Base-by-base conservation (phyloP, 2,329 filamentous ascomycete species). In the Aspergillus novoparasiticus region DNA sequence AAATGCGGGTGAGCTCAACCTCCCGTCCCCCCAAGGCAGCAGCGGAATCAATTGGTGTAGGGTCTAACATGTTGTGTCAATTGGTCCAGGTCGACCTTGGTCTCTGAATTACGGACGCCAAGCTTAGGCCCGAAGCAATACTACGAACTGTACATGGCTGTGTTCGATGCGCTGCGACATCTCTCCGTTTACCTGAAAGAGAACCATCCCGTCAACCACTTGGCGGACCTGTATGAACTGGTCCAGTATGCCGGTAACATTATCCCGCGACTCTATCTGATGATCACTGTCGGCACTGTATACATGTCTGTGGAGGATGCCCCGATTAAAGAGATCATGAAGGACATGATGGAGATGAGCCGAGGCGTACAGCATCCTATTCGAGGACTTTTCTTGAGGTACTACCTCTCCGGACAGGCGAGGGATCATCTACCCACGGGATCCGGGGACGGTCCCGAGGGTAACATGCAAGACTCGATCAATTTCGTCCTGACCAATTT, bases 301-400 rank as follows among this genome's bases (percentile, higher is more conserved):
- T 99, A 99, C 83, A 99, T 99, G 95, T 90, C 92, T 30, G 96
- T 99, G 75, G 91, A 95, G 73, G 95, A 98, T 85, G 95, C 96
- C 63, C 95, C 95, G 0, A 95, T 99, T 70, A 99, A 99, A 82
- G 95, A 99, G 83, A 93, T 99, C 66, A 99, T 99, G 95, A 99
- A 99, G 81, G 95, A 99, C 79, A 99, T 99, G 95, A 99, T 99
- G 95, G 95, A 99, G 80, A 99, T 99, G 95, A 98, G 93, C 80
- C 88, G 95, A 67, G 95, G 95, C 61, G 94, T 99, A 26, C 95
- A 99, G 75, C 95, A 99, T 79, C 95, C 95, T 19, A 94, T 97
- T 66, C 92, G 95, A 62, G 95, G 95, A 21, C 84, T 99, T 60
- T 99, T 99, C 77, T 82, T 99, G 73, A 89, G 95, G 75, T 99